phyloP scores from a whole-genome alignment of 2,329 filamentous ascomycete species.

The Alternaria brassicae region DNA sequence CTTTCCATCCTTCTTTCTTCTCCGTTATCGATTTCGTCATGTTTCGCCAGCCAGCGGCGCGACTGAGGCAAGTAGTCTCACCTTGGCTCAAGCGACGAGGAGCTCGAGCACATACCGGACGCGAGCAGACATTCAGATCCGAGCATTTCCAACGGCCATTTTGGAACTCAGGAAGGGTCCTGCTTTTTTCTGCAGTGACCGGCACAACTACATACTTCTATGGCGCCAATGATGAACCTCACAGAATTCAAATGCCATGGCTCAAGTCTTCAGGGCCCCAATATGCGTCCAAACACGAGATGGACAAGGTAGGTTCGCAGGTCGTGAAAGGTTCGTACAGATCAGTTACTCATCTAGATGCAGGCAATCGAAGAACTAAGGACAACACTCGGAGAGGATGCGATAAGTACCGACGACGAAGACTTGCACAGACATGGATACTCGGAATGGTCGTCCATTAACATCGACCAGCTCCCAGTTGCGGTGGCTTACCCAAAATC shows the following conservation, averaged over 20 bases:
- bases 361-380: constrained; percentile 65
- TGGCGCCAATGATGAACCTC: constrained; percentile 54
- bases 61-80: constrained; percentile 39
- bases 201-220: constrained; percentile 61
- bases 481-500: constrained; percentile 70
- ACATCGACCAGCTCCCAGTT: constrained; percentile 68
- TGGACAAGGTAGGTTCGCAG: constrained; percentile 56
- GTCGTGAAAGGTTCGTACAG: not conserved
- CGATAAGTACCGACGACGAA: constrained; percentile 69
- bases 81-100: constrained; percentile 39
- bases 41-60: constrained; percentile 43
- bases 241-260: constrained; percentile 39
- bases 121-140: constrained; percentile 32
- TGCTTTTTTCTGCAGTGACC: constrained; percentile 59
- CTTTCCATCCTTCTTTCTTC: constrained; percentile 15
- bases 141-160: constrained; percentile 42
- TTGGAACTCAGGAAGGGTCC: constrained; percentile 57
- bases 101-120: constrained; percentile 35
- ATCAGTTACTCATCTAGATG: constrained; percentile 8
- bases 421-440: constrained; percentile 70
- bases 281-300: constrained; percentile 60
- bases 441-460: constrained; percentile 75
- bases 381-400: constrained; percentile 61
- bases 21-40: constrained; percentile 28
- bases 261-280: constrained; percentile 38